Percentiles rank a stretch among this genome's conserved stretches.
Conservation (phyloP, 768 basidiomycete genomes). For the Leccinum truebloodii region DNA sequence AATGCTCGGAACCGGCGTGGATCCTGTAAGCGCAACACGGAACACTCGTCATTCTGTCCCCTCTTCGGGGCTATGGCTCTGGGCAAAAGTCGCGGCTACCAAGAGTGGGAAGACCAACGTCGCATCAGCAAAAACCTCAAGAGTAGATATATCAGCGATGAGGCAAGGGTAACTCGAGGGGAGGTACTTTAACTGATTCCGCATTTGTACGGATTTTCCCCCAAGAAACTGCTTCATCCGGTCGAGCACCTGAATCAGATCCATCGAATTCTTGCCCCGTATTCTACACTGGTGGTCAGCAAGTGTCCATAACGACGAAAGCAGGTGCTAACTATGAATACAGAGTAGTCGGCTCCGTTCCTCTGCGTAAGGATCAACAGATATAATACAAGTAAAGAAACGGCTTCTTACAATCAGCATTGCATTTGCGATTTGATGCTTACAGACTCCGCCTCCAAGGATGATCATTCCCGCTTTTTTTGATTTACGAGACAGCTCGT, state of each 20-base stretch:
- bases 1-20: background rate
- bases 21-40: background rate
- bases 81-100: conserved; percentile 92
- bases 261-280: conserved; percentile 99
- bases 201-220: conserved; percentile 92
- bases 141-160: conserved; percentile 6
- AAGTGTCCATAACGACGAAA: background rate
- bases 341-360: conserved; percentile 96
- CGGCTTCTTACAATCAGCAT: conserved; percentile 84
- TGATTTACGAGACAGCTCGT: conserved; percentile 85
- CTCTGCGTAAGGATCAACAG: conserved; percentile 50
- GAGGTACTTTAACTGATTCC: conserved; percentile 74
- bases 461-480: conserved; percentile 98
- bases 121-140: conserved; percentile 88
- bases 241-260: conserved; percentile 94
- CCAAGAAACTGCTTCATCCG: conserved; percentile 98
- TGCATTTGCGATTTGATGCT: conserved; percentile 99
- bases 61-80: conserved; percentile 28
- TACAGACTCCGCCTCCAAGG: conserved; percentile 96
- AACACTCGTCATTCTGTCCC: background rate
- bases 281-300: conserved; percentile 52
- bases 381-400: conserved; percentile 1
- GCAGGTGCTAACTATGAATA: conserved; percentile 73
- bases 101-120: conserved; percentile 94
- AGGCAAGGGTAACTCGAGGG: background rate